Evolutionary conservation across 352 stramenopile genomes (phyloP).

Genomic region (Phytophthora fragariaefolia): DNA sequence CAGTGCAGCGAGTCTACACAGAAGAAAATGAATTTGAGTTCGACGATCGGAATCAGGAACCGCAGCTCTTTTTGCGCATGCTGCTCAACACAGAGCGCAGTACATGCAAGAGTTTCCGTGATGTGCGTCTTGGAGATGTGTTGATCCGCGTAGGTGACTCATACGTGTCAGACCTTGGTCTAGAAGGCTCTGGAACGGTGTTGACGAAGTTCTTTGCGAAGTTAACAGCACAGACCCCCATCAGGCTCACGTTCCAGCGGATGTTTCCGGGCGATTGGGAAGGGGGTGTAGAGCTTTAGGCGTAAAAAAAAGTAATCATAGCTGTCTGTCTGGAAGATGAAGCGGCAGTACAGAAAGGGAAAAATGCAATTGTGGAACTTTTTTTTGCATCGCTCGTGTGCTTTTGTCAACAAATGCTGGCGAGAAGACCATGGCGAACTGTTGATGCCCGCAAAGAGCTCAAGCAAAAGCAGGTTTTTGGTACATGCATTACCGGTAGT

Average conservation of each 20-base stretch:
- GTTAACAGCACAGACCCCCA: constrained; percentile 56
- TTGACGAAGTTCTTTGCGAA: constrained; percentile 78
- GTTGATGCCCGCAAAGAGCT: too few species aligned
- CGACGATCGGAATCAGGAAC: constrained; percentile 42
- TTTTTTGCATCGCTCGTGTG: too few species aligned
- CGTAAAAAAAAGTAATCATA: background rate
- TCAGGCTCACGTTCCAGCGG: constrained; percentile 73
- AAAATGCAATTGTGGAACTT: constrained; percentile 21
- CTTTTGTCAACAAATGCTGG: too few species aligned
- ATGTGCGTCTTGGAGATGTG: constrained; percentile 69
- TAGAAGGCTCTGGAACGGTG: constrained; percentile 58
- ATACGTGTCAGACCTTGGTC: constrained; percentile 67
- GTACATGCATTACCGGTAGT: too few species aligned
- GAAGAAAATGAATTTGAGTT: constrained; percentile 53
- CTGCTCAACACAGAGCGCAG: constrained; percentile 77
- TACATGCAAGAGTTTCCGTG: constrained; percentile 68
- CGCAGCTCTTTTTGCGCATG: constrained; percentile 71
- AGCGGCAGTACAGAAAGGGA: constrained; percentile 9
- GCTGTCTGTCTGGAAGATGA: constrained; percentile 3
- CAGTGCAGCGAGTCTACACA: constrained; percentile 72
- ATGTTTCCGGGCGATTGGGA: constrained; percentile 73
- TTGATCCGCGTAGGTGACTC: constrained; percentile 65
- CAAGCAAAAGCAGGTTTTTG: too few species aligned
- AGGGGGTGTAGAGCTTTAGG: constrained; percentile 71
- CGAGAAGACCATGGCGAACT: too few species aligned